Percentiles rank a stretch among this genome's conserved stretches.
Evolutionary conservation across 331 rosid species (phyloP).

Genomic region (Stylosanthes scabra): DNA sequence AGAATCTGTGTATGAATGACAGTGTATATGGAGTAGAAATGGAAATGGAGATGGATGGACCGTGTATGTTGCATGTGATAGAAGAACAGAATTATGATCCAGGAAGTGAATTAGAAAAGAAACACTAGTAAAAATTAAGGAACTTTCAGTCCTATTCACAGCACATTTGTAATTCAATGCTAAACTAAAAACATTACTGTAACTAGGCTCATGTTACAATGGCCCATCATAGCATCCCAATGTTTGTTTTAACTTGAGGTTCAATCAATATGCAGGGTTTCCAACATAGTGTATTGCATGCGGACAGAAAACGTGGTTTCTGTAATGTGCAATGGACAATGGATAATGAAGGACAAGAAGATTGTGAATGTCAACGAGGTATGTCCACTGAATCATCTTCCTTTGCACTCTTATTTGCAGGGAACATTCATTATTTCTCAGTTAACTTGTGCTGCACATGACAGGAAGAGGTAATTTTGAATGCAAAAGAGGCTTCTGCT

Average conservation of each 20-base stretch:
- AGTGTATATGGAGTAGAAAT: too few species aligned
- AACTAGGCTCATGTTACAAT: too few species aligned
- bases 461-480: constrained; percentile 69
- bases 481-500: constrained; percentile 67
- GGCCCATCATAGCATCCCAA: not conserved
- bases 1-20: too few species aligned
- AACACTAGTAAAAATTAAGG: too few species aligned
- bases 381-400: constrained; percentile 30
- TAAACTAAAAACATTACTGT: too few species aligned
- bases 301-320: constrained; percentile 78
- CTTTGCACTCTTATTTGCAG: not conserved
- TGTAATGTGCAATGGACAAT: constrained; percentile 87
- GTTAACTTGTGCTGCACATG: not conserved
- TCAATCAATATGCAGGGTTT: constrained; percentile 62
- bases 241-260: constrained; percentile 27
- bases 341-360: constrained; percentile 93
- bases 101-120: too few species aligned
- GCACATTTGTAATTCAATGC: too few species aligned
- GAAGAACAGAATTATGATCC: too few species aligned
- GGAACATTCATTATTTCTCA: not conserved
- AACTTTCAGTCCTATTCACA: too few species aligned
- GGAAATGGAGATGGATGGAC: too few species aligned
- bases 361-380: constrained; percentile 75
- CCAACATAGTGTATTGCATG: constrained; percentile 84
- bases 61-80: too few species aligned